Evolutionary conservation across 768 basidiomycete genomes (phyloP), one percentile per base, ranked within the genome.

Genomic region (Agaricus subrufescens): DNA sequence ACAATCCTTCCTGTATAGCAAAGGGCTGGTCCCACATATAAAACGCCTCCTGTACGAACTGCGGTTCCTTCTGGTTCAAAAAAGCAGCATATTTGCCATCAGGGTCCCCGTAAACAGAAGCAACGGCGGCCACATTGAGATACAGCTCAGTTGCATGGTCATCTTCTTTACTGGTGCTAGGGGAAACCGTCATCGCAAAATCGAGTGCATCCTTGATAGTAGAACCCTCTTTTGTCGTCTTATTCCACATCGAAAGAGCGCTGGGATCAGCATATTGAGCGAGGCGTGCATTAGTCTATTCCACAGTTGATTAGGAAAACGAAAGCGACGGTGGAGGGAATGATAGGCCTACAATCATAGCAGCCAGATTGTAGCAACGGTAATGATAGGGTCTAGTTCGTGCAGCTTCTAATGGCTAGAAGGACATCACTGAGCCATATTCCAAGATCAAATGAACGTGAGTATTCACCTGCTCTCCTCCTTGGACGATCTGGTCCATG

Each of bases 361-460:
- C 85, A 1, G 80, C 82, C 14, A 87, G 73, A 59, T 89, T 89
- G 69, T 85, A 87, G 0, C 79, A 76, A 9, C 82, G 76, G 64
- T 87, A 87, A 63, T 87, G 85, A 65, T 80, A 86, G 14, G 86
- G 84, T 10, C 80, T 73, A 1, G 84, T 84, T 27, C 86, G 80
- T 2, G 66, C 73, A 15, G 82, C 75, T 70, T 87, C 86, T 12
- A 83, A 66, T 10, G 86, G 85, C 81, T 84, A 23, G 54, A 4
- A 46, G 46, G 34, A 34, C 10, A 7, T 23, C 10, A 7, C 34
- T 60, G 38, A 39, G 58, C 23, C 14, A n/a, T 19, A 19, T 10
- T n/a, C 2, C 50, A 40, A 46, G 29, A 19, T 34, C 23, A 40
- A 29, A 19, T 31, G 56, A 8, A 11, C 12, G 19, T 19, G 55